Conservation (phyloP, 805 yeast genomes). For the Wickerhamiella occidentalis region DNA sequence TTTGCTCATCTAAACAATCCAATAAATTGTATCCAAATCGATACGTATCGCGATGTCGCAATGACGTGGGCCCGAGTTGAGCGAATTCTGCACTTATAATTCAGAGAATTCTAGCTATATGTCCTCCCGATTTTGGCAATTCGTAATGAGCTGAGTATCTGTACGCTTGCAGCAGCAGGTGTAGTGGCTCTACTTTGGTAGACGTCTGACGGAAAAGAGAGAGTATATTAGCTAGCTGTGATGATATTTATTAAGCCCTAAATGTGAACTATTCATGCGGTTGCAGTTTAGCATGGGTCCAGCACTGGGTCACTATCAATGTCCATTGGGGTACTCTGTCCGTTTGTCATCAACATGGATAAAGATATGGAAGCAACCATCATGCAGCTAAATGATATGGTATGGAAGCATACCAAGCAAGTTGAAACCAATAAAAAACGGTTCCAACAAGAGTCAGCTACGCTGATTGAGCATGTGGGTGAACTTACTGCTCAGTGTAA, state of each 20-base stretch:
- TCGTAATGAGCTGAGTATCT: no score
- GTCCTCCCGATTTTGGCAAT: no score
- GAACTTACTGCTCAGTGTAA: not conserved
- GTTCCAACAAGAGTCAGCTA: not conserved
- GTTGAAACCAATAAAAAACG: not conserved
- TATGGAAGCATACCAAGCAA: constrained; percentile 1
- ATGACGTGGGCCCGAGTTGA: constrained; percentile 18
- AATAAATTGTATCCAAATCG: not conserved
- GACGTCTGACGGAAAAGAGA: not conserved
- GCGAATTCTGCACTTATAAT: constrained; percentile 10
- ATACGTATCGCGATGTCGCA: constrained; percentile 15
- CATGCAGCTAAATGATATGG: not conserved
- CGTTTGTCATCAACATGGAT: not conserved
- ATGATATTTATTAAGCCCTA: not conserved
- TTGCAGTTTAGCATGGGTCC: no score
- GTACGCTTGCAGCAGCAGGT: not conserved
- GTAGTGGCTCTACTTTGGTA: not conserved
- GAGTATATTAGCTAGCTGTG: not conserved
- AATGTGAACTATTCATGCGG: not conserved
- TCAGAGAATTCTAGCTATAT: no score
- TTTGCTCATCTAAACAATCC: constrained; percentile 61
- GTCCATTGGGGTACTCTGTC: not conserved
- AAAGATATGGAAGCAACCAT: not conserved
- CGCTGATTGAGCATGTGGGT: not conserved
- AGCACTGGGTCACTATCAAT: no score